A percentile compares a stretch with the other conserved stretches of the same genome.
Evolutionary conservation across 2,329 filamentous ascomycete genomes (phyloP).

Genomic region (Epicoccum nigrum): DNA sequence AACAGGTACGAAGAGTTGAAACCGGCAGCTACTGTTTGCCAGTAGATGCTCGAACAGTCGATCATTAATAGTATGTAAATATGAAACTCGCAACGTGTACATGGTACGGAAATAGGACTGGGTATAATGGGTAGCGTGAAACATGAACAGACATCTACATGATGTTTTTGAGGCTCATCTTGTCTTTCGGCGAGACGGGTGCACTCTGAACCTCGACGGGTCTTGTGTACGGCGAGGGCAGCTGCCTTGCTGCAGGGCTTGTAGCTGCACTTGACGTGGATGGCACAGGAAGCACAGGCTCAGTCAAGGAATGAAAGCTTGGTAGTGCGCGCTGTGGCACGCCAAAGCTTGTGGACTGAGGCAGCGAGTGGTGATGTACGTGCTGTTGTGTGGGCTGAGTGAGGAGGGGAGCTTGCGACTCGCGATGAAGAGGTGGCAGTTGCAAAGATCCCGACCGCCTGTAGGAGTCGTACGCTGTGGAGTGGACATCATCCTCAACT

Average conservation of each 20-base stretch:
- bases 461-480: conserved; percentile 31
- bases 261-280: conserved; percentile 27
- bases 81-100: conserved; percentile 17
- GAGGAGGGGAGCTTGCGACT: conserved; percentile 37
- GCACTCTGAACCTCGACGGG: conserved; percentile 36
- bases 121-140: conserved; percentile 30
- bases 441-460: conserved; percentile 42
- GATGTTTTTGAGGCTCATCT: conserved; percentile 45
- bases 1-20: conserved; percentile 2
- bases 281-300: conserved; percentile 36
- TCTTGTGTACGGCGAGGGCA: conserved; percentile 39
- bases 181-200: conserved; percentile 42
- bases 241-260: conserved; percentile 41
- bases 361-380: conserved; percentile 42
- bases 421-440: conserved; percentile 41
- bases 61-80: conserved; percentile 19
- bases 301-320: conserved; percentile 40
- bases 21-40: conserved; percentile 1
- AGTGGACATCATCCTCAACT: conserved; percentile 43
- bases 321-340: conserved; percentile 40
- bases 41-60: conserved; percentile 8
- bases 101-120: conserved; percentile 25
- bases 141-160: conserved; percentile 36
- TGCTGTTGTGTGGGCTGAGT: conserved; percentile 41
- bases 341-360: conserved; percentile 32